Conservation (phyloP, 78 protist species). For the Dictyostelium capitatum region DNA sequence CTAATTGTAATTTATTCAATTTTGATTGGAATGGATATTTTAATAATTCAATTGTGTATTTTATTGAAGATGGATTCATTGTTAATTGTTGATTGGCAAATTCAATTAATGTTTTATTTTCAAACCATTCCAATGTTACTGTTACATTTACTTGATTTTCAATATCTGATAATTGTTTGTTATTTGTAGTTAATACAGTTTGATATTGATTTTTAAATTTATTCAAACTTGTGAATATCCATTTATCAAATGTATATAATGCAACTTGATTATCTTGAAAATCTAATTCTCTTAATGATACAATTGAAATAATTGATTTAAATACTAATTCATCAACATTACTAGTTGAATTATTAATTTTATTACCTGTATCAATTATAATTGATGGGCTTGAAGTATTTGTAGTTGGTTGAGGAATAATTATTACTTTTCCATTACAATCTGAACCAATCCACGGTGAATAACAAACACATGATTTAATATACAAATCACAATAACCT, state of each 20-base stretch:
- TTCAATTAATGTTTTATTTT: background rate
- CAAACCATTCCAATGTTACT: conserved; percentile 14
- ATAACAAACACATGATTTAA: background rate
- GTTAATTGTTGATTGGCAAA: background rate
- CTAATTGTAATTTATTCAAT: background rate
- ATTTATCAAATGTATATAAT: background rate
- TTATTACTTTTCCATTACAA: background rate
- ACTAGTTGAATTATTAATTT: background rate
- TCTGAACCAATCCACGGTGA: background rate
- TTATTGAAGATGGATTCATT: conserved; percentile 21
- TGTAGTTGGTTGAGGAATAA: background rate
- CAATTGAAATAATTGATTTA: background rate
- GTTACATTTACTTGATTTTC: background rate
- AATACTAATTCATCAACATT: background rate
- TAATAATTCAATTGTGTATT: conserved; percentile 22
- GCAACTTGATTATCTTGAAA: background rate
- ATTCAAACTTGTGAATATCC: conserved; percentile 16
- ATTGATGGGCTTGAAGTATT: background rate
- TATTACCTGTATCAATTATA: background rate
- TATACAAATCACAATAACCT: conserved; percentile 1
- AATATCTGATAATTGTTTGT: background rate
- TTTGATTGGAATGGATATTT: background rate
- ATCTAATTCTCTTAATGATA: conserved; percentile 11
- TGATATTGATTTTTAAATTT: background rate
- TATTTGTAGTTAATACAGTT: background rate